Conservation (phyloP, 257 asterid species). For the Rauvolfia tetraphylla region DNA sequence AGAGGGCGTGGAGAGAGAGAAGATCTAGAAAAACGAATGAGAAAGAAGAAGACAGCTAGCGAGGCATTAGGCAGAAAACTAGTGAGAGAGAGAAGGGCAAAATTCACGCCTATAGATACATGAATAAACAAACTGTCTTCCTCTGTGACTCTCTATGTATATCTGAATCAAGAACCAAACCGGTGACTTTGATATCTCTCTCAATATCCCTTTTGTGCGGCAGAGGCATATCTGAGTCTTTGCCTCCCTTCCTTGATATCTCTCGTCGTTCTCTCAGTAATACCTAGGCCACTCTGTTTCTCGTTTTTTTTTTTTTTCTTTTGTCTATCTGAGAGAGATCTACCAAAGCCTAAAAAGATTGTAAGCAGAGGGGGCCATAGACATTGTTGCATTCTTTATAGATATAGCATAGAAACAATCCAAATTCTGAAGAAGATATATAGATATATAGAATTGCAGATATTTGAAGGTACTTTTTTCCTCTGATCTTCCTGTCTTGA, state of each 20-base stretch:
- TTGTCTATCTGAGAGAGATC: not conserved
- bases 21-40: not conserved
- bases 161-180: not conserved
- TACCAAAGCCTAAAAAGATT: not conserved
- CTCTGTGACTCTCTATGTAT: not conserved
- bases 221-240: slow-evolving; percentile 11
- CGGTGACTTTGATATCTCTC: not conserved
- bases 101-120: not conserved
- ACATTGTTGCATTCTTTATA: not conserved
- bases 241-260: not conserved
- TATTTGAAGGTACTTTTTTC: slow-evolving; percentile 17
- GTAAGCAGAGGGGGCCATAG: slow-evolving; percentile 9
- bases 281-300: not conserved
- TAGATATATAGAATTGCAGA: slow-evolving; percentile 6
- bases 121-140: not conserved
- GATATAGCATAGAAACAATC: not conserved
- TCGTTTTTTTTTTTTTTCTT: not conserved
- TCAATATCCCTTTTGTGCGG: slow-evolving; percentile 10
- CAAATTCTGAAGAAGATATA: not conserved
- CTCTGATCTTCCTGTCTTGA: not conserved
- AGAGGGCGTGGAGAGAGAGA: not conserved
- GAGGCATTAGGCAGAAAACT: slow-evolving; percentile 13
- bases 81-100: not conserved
- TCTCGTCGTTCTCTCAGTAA: not conserved
- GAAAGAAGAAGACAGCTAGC: slow-evolving; percentile 7